These are phyloP conservation scores for Boletus sp. DNA, from an alignment of 768 basidiomycete genomes.

Conservation along the genomic window DNA sequence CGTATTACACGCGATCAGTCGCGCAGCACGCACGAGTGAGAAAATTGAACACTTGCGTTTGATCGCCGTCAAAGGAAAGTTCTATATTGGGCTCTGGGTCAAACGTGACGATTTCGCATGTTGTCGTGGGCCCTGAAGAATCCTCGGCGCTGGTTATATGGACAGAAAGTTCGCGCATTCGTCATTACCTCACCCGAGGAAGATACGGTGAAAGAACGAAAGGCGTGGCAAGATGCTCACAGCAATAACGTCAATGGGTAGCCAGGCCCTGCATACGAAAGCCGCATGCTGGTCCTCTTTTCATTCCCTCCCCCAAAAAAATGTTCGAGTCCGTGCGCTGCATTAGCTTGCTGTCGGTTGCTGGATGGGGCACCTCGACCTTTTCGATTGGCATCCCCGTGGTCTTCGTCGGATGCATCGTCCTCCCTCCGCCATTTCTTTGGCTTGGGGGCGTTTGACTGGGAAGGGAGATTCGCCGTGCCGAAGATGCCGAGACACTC, in stretches of 20 bases:
- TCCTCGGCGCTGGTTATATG: constrained; percentile 60
- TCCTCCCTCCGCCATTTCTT: constrained; percentile 49
- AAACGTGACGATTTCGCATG: constrained; percentile 82
- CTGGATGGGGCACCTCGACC: constrained; percentile 1
- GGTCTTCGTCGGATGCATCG: constrained; percentile 43
- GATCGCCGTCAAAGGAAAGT: constrained; percentile 69
- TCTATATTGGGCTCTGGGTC: constrained; percentile 81
- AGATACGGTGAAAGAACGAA: background rate
- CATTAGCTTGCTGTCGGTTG: constrained; percentile 19
- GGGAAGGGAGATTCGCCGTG: constrained; percentile 49
- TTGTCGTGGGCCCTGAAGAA: constrained; percentile 76
- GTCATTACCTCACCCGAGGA: constrained; percentile 3
- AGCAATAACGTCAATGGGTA: constrained; percentile 74
- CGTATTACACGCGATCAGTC: constrained; percentile 5
- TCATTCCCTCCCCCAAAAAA: constrained; percentile 51
- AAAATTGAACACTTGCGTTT: constrained; percentile 41
- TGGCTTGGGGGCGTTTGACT: constrained; percentile 34
- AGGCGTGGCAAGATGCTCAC: constrained; percentile 43
- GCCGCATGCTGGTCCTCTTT: constrained; percentile 79
- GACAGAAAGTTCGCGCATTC: background rate
- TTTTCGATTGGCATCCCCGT: constrained; percentile 35
- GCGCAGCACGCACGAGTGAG: background rate
- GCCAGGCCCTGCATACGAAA: constrained; percentile 77
- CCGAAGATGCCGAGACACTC: constrained; percentile 95
- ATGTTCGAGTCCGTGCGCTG: constrained; percentile 46